Evolutionary conservation across 2,329 filamentous ascomycete species (phyloP).

Genomic region (Calonectria crousiana): DNA sequence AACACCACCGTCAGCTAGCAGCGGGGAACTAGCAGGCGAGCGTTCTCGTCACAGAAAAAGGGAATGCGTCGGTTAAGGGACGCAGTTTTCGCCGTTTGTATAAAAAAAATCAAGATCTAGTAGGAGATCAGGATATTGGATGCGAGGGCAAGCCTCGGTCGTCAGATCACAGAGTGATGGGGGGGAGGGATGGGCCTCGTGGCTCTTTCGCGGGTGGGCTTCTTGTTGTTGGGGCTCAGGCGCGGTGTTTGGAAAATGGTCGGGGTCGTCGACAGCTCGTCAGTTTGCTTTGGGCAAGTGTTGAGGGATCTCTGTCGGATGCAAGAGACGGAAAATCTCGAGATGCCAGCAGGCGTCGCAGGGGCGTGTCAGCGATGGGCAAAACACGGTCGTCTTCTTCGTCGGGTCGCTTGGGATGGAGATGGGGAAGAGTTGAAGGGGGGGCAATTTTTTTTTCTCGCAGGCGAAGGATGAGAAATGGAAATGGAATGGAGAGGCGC

Average conservation of each 20-base stretch:
- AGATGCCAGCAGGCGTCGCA: conserved; percentile 37
- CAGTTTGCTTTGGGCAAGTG: conserved; percentile 24
- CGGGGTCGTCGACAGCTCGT: conserved; percentile 38
- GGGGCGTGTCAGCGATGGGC: conserved; percentile 40
- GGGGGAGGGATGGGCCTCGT: conserved; percentile 22
- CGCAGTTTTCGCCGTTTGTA: conserved; percentile 38
- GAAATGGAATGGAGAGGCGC: conserved; percentile 27
- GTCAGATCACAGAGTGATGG: conserved; percentile 22
- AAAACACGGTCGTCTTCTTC: conserved; percentile 42
- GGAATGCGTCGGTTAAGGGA: conserved; percentile 35
- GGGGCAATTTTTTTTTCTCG: conserved; percentile 38
- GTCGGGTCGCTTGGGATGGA: conserved; percentile 40
- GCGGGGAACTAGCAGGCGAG: conserved; percentile 33
- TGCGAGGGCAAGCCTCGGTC: conserved; percentile 23
- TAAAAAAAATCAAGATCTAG: not conserved
- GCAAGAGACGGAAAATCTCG: conserved; percentile 20
- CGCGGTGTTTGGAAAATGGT: conserved; percentile 41
- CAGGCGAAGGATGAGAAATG: conserved; percentile 23
- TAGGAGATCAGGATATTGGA: conserved; percentile 3
- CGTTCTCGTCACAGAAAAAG: conserved; percentile 29
- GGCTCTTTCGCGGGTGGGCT: conserved; percentile 23
- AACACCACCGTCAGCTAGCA: conserved; percentile 42
- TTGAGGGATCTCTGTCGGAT: not conserved
- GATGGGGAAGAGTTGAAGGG: conserved; percentile 46
- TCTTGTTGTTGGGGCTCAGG: conserved; percentile 41